A percentile compares a stretch with the other conserved stretches of the same genome.
phyloP scores from a whole-genome alignment of 495 filamentous ascomycete species.

The Cladorrhinum samala region DNA sequence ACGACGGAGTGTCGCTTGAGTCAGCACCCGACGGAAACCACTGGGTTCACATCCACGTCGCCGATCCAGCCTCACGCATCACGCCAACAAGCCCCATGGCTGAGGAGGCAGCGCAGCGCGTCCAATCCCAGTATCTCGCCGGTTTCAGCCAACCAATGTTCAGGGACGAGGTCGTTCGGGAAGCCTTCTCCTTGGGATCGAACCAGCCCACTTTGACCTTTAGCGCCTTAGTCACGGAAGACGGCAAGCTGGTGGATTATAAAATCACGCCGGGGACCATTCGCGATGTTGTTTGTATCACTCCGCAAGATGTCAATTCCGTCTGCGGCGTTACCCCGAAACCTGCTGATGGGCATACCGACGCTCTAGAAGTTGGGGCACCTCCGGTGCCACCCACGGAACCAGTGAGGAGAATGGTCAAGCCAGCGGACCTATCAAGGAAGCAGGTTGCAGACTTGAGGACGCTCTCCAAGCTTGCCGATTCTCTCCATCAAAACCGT shows the following conservation, averaged over 20 bases:
- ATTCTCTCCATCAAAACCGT: slow-evolving; percentile 27
- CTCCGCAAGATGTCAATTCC: slow-evolving; percentile 49
- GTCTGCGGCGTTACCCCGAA: slow-evolving; percentile 38
- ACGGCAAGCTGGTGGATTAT: slow-evolving; percentile 61
- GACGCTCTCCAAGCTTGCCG: slow-evolving; percentile 31
- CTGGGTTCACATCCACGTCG: slow-evolving; percentile 87
- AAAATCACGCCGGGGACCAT: slow-evolving; percentile 67
- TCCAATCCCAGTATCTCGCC: slow-evolving; percentile 66
- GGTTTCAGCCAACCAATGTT: slow-evolving; percentile 73
- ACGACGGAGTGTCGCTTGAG: slow-evolving; percentile 84
- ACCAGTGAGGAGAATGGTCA: slow-evolving; percentile 30
- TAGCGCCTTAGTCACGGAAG: slow-evolving; percentile 59
- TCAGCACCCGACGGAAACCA: slow-evolving; percentile 51
- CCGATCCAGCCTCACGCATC: slow-evolving; percentile 89
- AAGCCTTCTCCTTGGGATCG: slow-evolving; percentile 62
- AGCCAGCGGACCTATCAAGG: slow-evolving; percentile 24
- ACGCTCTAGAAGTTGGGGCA: slow-evolving; percentile 29
- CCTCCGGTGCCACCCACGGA: slow-evolving; percentile 14
- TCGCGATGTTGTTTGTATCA: slow-evolving; percentile 67
- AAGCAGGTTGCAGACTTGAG: slow-evolving; percentile 27
- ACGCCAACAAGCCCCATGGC: slow-evolving; percentile 49
- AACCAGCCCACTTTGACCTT: slow-evolving; percentile 73
- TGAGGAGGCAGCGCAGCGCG: slow-evolving; percentile 56
- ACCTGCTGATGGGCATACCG: background rate
- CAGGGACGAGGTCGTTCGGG: slow-evolving; percentile 47